Conservation (phyloP, 257 asterid genomes). For the Mitragyna speciosa region DNA sequence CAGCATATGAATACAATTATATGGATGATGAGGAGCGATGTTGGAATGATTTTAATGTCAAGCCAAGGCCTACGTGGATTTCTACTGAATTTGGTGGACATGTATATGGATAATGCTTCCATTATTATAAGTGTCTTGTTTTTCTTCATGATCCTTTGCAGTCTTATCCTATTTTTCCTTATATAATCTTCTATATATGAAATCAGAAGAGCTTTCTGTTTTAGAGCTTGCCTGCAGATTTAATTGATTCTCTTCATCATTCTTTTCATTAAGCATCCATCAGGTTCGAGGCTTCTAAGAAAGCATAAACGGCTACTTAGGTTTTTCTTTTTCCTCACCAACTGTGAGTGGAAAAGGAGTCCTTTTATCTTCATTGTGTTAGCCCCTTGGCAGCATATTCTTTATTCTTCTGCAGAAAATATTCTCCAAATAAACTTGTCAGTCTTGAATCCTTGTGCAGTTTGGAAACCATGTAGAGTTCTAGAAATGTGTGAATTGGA, state of each 20-base stretch:
- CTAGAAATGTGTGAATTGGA: background rate
- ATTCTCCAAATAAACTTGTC: background rate
- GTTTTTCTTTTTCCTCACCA: no score
- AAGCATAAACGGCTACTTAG: background rate
- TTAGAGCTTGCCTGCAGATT: background rate
- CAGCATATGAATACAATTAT: slow-evolving; percentile 52
- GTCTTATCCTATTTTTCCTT: background rate
- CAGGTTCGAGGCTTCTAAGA: background rate
- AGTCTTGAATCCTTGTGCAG: background rate
- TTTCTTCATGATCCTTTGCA: background rate
- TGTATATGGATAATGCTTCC: slow-evolving; percentile 38
- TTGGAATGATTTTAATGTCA: slow-evolving; percentile 56
- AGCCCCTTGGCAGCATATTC: no score
- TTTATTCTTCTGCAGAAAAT: no score
- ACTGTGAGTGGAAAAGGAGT: no score
- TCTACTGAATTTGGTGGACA: slow-evolving; percentile 89
- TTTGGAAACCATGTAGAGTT: background rate
- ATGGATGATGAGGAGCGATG: slow-evolving; percentile 53
- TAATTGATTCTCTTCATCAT: background rate
- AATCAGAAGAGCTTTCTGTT: background rate
- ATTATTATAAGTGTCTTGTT: background rate
- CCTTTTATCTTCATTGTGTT: background rate
- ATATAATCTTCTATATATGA: background rate
- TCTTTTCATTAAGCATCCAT: background rate
- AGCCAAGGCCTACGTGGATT: slow-evolving; percentile 89